Evolutionary conservation across 2,329 filamentous ascomycete species (phyloP), one percentile per base, ranked within the genome.

Genomic region (Talaromyces rugulosus): DNA sequence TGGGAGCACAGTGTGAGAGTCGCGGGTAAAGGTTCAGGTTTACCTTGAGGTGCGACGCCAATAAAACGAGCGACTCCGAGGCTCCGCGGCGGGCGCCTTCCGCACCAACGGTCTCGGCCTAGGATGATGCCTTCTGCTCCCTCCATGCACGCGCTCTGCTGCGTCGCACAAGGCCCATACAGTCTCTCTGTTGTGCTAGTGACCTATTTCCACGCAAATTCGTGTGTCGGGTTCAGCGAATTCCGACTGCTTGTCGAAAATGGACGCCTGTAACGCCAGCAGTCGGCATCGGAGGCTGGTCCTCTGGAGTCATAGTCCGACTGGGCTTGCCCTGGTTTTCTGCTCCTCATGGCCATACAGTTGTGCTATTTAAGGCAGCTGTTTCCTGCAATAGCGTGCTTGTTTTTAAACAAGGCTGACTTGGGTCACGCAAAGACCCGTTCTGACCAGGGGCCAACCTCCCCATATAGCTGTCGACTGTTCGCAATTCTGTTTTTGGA

Each of bases 111-210:
- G 18, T 56, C 40, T 51, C 40, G 34, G 33, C 34, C n/a, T 50
- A 47, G 60, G 55, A 30, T 58, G 27, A 30, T 54, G 34, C 60
- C 47, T 30, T 58, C 50, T 57, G 54, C 40, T 33, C 50, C 23
- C 23, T 31, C 23, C 50, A 53, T 23, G 44, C 36, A 47, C 44
- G n/a, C 44, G n/a, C 44, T 47, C 23, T 47, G 36, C 44, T 23
- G 28, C 30, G 27, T 53, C 28, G 50, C 28, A 53, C 50, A 31
- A 53, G 50, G 30, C 50, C 16, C 50, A 47, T 16, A 18, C 18
- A 27, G 18, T 47, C n/a, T 27, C 18, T 12, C 44, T 47, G 14
- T 40, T 27, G 23, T 47, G n/a, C n/a, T 23, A 36, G 44, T 27
- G 18, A 47, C 18, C 44, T 47, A 40, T 40, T 14, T 40, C 16